A percentile compares a stretch with the other conserved stretches of the same genome.
phyloP scores from a whole-genome alignment of 257 asterid species.

The Solanum dulcamara region DNA sequence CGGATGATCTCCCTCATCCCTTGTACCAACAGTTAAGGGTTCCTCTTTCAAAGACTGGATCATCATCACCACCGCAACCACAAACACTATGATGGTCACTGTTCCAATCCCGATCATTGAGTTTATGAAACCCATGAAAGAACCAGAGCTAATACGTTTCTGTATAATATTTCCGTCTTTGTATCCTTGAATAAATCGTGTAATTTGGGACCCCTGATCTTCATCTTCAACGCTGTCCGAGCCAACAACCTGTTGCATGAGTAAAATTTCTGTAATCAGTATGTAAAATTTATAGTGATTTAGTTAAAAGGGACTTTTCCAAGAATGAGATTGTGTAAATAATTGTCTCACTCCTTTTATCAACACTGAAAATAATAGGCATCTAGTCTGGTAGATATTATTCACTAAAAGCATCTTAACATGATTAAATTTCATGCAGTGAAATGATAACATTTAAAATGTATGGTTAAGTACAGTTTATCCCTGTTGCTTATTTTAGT shows the following conservation, averaged over 20 bases:
- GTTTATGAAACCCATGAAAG: constrained; percentile 38
- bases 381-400: not conserved
- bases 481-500: not conserved
- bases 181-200: constrained; percentile 60
- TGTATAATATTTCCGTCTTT: constrained; percentile 56
- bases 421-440: not conserved
- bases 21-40: constrained; percentile 14
- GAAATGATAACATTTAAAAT: not conserved
- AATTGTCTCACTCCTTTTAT: not conserved
- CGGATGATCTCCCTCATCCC: constrained; percentile 19
- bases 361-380: not conserved
- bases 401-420: not conserved
- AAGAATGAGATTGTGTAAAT: not conserved
- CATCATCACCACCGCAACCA: constrained; percentile 33
- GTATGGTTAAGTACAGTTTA: not conserved
- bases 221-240: constrained; percentile 54
- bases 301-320: not conserved
- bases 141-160: constrained; percentile 41
- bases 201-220: constrained; percentile 46
- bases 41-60: constrained; percentile 44
- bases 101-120: constrained; percentile 44
- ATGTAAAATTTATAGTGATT: not conserved
- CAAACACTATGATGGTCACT: constrained; percentile 23
- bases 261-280: not conserved
- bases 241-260: constrained; percentile 44